phyloP scores from a whole-genome alignment of 2,329 filamentous ascomycete species.

The Paracorniculantispora psalliotae region DNA sequence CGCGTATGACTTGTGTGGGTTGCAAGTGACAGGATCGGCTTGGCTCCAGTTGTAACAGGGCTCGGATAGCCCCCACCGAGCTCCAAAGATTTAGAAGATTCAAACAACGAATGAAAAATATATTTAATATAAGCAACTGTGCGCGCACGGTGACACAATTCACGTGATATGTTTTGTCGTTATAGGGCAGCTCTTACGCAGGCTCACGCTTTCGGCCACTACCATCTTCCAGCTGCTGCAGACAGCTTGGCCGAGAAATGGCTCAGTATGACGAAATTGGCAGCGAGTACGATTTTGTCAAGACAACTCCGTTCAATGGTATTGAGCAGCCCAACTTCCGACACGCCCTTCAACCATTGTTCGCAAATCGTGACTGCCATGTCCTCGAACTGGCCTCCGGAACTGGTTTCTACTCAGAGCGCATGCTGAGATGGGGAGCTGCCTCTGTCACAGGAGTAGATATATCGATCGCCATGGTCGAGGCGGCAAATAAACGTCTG shows the following conservation, averaged over 20 bases:
- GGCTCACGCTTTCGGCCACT: too few species aligned
- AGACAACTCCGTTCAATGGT: neutral
- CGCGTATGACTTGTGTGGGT: too few species aligned
- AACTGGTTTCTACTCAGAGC: slow-evolving; percentile 9
- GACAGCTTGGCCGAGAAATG: neutral
- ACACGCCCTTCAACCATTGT: neutral
- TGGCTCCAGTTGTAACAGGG: too few species aligned
- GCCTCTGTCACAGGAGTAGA: slow-evolving; percentile 2
- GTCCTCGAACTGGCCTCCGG: slow-evolving; percentile 12
- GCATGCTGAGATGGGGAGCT: slow-evolving; percentile 10
- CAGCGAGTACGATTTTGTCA: neutral
- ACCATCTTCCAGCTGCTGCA: too few species aligned
- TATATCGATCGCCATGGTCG: slow-evolving; percentile 7
- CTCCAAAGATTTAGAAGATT: too few species aligned
- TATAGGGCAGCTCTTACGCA: too few species aligned
- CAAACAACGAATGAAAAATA: too few species aligned
- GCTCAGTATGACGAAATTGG: neutral
- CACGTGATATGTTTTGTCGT: too few species aligned
- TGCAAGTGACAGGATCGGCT: too few species aligned
- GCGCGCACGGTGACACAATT: too few species aligned
- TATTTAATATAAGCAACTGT: too few species aligned
- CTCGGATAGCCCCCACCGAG: too few species aligned
- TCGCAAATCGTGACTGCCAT: neutral
- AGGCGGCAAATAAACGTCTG: neutral
- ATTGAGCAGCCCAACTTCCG: neutral